Evolutionary conservation across 208 protist genomes (phyloP).

Genomic region (Acanthamoeba lenticulata): DNA sequence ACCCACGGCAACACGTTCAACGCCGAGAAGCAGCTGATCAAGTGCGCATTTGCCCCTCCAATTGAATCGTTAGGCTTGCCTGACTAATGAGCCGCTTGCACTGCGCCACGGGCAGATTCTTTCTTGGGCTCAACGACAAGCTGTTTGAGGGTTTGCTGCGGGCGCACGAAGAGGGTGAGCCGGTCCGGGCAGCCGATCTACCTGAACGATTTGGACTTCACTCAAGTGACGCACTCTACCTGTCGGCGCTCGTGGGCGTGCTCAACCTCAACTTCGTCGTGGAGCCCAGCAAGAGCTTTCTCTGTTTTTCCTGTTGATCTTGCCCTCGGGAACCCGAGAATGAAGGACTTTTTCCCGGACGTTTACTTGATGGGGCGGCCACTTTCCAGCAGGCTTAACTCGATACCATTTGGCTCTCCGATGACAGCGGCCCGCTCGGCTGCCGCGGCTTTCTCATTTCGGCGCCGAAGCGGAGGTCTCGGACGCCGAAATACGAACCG

Average conservation of each 20-base stretch:
- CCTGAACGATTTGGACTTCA: background rate
- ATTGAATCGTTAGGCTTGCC: background rate
- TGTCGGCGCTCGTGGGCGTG: background rate
- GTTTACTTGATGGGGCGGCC: too few species aligned
- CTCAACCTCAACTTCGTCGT: background rate
- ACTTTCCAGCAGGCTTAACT: too few species aligned
- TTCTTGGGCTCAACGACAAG: conserved; percentile 3
- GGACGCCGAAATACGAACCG: too few species aligned
- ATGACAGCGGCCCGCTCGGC: too few species aligned
- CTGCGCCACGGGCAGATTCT: background rate
- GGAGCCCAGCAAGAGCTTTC: background rate
- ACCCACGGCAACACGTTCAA: background rate
- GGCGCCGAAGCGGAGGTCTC: too few species aligned
- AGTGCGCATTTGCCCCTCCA: background rate
- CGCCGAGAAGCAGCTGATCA: background rate
- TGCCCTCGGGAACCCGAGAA: too few species aligned
- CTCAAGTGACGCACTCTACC: background rate
- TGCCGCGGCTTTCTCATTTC: too few species aligned
- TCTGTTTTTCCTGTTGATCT: background rate
- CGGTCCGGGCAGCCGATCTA: background rate
- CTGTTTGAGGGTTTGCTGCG: background rate
- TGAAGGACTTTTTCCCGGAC: too few species aligned
- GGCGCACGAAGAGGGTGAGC: background rate
- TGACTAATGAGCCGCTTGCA: background rate
- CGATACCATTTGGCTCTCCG: too few species aligned